phyloP scores from a whole-genome alignment of 2,329 filamentous ascomycete species.

The Aureobasidium vineae region DNA sequence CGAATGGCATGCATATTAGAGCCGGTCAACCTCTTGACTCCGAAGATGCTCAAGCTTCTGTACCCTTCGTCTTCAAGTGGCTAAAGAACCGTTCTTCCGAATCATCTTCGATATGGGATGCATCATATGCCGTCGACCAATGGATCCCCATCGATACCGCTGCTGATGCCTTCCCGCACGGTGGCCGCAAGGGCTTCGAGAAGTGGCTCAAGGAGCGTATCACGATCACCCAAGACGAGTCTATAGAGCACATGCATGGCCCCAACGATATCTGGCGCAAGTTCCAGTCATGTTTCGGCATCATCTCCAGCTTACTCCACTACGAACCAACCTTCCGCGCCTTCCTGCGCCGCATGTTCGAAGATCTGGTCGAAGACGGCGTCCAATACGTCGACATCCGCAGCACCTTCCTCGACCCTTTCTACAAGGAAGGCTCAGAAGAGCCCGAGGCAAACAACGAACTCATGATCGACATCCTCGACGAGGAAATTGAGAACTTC shows the following conservation, averaged over 20 bases:
- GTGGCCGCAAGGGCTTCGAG: slow-evolving; percentile 69
- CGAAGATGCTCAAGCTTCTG: slow-evolving; percentile 54
- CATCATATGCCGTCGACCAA: slow-evolving; percentile 59
- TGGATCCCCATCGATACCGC: slow-evolving; percentile 60
- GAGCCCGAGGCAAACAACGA: slow-evolving; percentile 65
- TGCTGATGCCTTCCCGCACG: slow-evolving; percentile 71
- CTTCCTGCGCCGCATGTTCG: slow-evolving; percentile 70
- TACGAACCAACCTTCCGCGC: slow-evolving; percentile 87
- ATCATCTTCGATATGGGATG: slow-evolving; percentile 61
- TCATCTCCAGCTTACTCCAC: slow-evolving; percentile 72
- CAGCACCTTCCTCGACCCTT: slow-evolving; percentile 70
- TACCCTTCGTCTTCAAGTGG: slow-evolving; percentile 56
- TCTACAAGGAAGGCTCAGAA: slow-evolving; percentile 63
- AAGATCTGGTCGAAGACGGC: slow-evolving; percentile 72
- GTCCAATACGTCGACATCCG: slow-evolving; percentile 82
- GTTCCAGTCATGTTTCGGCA: slow-evolving; percentile 74
- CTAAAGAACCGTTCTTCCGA: slow-evolving; percentile 53
- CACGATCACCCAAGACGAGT: slow-evolving; percentile 69
- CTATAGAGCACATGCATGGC: slow-evolving; percentile 76
- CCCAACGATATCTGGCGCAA: slow-evolving; percentile 82
- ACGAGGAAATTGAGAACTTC: slow-evolving; percentile 76
- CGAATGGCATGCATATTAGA: slow-evolving; percentile 70
- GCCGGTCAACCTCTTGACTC: slow-evolving; percentile 59
- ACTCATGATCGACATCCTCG: slow-evolving; percentile 68
- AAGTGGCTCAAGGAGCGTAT: slow-evolving; percentile 73